phyloP scores from a whole-genome alignment of 257 asterid species.

The Solanum ossicruentum region DNA sequence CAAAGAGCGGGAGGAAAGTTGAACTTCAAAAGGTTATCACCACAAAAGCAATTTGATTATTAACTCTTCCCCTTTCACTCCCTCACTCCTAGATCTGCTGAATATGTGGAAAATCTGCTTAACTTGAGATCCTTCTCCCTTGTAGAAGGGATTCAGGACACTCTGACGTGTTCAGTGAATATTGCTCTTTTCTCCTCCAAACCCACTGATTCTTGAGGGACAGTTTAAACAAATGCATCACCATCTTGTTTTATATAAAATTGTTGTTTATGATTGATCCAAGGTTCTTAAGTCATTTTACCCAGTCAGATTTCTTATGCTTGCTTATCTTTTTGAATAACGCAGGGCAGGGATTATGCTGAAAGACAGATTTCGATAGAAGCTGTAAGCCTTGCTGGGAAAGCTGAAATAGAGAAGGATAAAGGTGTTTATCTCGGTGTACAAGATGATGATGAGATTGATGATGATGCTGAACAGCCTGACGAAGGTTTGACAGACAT shows the following conservation, averaged over 20 bases:
- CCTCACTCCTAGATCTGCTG: neutral
- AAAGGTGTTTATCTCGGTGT: constrained; percentile 51
- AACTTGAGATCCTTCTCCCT: neutral
- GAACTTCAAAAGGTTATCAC: neutral
- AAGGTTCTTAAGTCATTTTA: neutral
- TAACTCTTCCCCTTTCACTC: neutral
- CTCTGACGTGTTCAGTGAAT: neutral
- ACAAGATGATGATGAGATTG: constrained; percentile 37
- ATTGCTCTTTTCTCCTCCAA: neutral
- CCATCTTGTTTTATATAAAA: neutral
- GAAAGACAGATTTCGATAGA: neutral
- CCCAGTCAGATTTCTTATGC: neutral
- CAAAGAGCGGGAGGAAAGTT: neutral
- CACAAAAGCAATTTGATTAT: neutral
- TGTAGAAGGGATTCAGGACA: neutral
- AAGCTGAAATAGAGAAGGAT: constrained; percentile 13
- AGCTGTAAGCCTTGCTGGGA: neutral
- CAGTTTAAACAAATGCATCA: neutral
- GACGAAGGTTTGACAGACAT: constrained; percentile 71
- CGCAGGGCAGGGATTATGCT: neutral
- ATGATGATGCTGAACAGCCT: constrained; percentile 30
- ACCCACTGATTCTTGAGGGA: neutral
- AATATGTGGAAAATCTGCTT: neutral
- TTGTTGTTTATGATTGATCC: neutral
- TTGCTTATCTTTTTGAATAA: neutral